Evolutionary conservation across 2,329 filamentous ascomycete genomes (phyloP), one percentile per base, ranked within the genome.

Genomic region (Pleurostoma richardsiae): DNA sequence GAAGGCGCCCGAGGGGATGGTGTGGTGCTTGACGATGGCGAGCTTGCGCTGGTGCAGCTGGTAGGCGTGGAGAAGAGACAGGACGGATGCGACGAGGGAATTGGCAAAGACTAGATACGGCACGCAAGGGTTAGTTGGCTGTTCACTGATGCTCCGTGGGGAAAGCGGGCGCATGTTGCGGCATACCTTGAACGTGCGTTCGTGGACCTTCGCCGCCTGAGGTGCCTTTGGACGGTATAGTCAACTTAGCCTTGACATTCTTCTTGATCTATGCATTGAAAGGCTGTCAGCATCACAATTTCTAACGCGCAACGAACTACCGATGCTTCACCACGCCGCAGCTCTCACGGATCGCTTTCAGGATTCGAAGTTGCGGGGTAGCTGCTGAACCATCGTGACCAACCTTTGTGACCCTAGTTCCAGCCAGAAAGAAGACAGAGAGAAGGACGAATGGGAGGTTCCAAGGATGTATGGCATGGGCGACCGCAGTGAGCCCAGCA

Each of bases 381-480:
- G 0, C 4, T 46, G 19, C 19, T 19, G 19, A 19, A 19, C 19
- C 19, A 19, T 19, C 19, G 19, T 19, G 19, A 19, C 59, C 29
- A 64, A 90, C 88, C 71, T 92, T 91, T 1, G 92, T 96, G 1
- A 85, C 90, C 44, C 83, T 74, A 1, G 87, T 95, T 2, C 90
- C 94, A 4, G 86, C 82, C 3, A 95, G 71, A 67, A 96, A 97
- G 72, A 97, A 97, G 33, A 90, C 79, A 43, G 80, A 79, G 2
- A 97, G 76, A 8, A 96, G 76, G 29, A 79, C 79, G 68, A 96
- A 95, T n/a, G 90, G 91, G n/a, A 91, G 73, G 50, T 88, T 88
- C 85, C 90, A 96, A 4, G 92, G 92, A 66, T 97, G 91, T n/a
- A 91, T 70, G 11, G 90, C 90, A 65, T 99, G 94, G 8, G 86